Percentiles rank a stretch among this genome's conserved stretches.
phyloP scores from a whole-genome alignment of 768 basidiomycete species.

The Clathrus columnatus region DNA sequence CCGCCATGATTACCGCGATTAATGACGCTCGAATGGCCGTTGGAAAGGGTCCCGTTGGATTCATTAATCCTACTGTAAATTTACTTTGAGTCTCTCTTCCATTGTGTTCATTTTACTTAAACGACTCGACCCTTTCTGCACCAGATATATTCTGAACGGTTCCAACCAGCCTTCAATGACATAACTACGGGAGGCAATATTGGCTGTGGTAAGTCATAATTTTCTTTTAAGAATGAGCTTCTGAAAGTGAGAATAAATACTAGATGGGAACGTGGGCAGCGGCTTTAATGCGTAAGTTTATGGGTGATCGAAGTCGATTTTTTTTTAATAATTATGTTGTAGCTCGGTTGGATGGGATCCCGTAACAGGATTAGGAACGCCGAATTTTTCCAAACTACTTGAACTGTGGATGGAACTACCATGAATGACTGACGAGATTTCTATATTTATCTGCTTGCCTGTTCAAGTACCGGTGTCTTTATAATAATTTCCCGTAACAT shows the following conservation, averaged over 20 bases:
- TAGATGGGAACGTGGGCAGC: too few relatives aligned
- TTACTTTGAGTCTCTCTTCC: neutral
- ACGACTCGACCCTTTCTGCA: neutral
- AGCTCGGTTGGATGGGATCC: neutral
- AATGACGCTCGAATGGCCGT: constrained; percentile 29
- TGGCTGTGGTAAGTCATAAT: constrained; percentile 26
- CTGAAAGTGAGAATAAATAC: too few relatives aligned
- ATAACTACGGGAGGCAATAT: constrained; percentile 37
- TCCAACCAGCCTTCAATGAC: constrained; percentile 36
- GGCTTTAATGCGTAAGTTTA: too few relatives aligned
- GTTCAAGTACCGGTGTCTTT: too few relatives aligned
- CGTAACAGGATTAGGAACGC: neutral
- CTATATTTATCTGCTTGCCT: too few relatives aligned
- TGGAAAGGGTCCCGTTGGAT: constrained; percentile 26
- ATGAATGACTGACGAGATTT: too few relatives aligned
- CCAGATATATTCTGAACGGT: too few relatives aligned
- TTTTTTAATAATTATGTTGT: too few relatives aligned
- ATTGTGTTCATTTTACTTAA: neutral
- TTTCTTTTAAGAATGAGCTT: too few relatives aligned
- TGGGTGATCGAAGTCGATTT: too few relatives aligned
- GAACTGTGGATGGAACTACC: neutral
- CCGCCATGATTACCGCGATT: constrained; percentile 26
- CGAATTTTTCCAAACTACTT: neutral
- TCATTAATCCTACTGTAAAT: constrained; percentile 14
- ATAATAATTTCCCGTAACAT: too few relatives aligned